Base-by-base conservation (phyloP, 306 rosid genomes). In the Luffa aegyptiaca region DNA sequence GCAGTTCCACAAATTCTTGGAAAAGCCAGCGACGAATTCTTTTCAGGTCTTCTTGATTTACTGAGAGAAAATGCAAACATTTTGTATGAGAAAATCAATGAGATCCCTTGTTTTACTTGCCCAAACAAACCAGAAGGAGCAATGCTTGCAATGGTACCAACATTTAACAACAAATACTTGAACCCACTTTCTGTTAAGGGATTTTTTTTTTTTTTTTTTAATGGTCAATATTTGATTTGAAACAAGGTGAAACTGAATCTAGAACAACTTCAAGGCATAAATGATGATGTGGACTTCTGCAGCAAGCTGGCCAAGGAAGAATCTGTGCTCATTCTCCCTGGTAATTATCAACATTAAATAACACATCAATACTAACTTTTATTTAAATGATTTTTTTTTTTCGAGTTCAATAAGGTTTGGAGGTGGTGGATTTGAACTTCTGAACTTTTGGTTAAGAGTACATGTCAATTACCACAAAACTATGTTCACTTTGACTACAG, bases 101-200 rank as follows among this genome's bases (percentile, higher is more conserved):
- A 87, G 46, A 86, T 85, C 65, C 84, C 88, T 31, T 82, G 84
- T 80, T 66, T 87, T 10, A 68, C 81, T 64, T 87, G 90, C 81
- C 89, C 88, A 57, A 49, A 71, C 83, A 89, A 87, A 84, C 87
- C 87, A 36, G 87, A 85, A 72, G 93, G 93, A 59, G 35, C 93
- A 56, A 86, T 89, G 87, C 82, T 78, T 81, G 44, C 85, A 48
- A 72, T 86, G 89, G 93, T 89, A 80, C 33, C 11, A n/a, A 10
- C 44, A 36, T n/a, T 51, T 10, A 42, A 51, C 16, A 69, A 51
- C 5, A n/a, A n/a, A 39, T 68, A 41, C 52, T 41, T 8, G 35
- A 18, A 8, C n/a, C n/a, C 33, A 39, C 3, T n/a, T 5, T 44
- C 16, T 64, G 72, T 14, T 55, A 14, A 33, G 45, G 39, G 45